These are phyloP conservation scores for Xerocomellus chrysenteron DNA, from an alignment of 768 basidiomycete genomes.

Conservation along the genomic window DNA sequence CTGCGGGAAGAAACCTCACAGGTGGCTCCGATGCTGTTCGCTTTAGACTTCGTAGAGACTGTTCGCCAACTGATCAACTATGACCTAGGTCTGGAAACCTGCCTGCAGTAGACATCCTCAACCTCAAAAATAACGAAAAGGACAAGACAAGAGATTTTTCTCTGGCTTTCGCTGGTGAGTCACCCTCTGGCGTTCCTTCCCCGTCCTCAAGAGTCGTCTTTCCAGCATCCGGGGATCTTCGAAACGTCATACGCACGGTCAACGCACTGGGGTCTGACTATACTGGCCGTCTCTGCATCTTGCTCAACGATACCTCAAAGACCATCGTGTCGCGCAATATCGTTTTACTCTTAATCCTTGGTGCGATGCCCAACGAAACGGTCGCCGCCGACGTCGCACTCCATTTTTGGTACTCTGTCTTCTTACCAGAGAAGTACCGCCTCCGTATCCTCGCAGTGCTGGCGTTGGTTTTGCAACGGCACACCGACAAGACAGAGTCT, in stretches of 20 bases:
- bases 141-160: slow-evolving; percentile 19
- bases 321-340: slow-evolving; percentile 38
- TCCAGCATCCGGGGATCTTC: slow-evolving; percentile 46
- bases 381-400: slow-evolving; percentile 43
- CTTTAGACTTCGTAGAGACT: slow-evolving; percentile 10
- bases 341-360: slow-evolving; percentile 40
- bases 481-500: slow-evolving; percentile 13
- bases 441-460: slow-evolving; percentile 20
- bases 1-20: background rate
- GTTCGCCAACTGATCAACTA: background rate
- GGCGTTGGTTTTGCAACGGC: slow-evolving; percentile 11
- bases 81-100: slow-evolving; percentile 20
- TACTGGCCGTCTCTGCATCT: slow-evolving; percentile 36
- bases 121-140: slow-evolving; percentile 23
- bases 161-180: slow-evolving; percentile 23
- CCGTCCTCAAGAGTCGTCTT: background rate
- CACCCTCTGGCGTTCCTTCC: background rate
- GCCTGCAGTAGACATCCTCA: slow-evolving; percentile 31
- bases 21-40: slow-evolving; percentile 23
- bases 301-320: slow-evolving; percentile 42
- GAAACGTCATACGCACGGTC: slow-evolving; percentile 42
- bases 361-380: slow-evolving; percentile 28
- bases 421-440: slow-evolving; percentile 35
- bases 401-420: slow-evolving; percentile 48
- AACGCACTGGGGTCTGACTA: slow-evolving; percentile 42